phyloP scores from a whole-genome alignment of 2,329 filamentous ascomycete genomes.

The Parastagonospora nodorum region DNA sequence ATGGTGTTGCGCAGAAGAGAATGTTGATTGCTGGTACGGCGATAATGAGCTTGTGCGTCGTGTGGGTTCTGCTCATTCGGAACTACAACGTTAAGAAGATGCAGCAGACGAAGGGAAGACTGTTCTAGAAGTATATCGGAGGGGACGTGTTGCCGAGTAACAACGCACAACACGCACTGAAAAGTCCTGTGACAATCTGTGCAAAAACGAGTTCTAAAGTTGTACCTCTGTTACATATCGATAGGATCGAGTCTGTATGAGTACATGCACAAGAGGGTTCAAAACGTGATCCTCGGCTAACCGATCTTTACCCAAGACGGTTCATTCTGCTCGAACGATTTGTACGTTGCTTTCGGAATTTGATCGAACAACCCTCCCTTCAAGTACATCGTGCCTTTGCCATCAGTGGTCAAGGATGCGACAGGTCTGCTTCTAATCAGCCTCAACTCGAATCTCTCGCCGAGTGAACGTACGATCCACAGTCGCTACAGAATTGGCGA shows the following conservation, averaged over 20 bases:
- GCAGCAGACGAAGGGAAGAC: slow-evolving; percentile 20
- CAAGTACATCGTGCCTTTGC: slow-evolving; percentile 24
- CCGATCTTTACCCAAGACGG: slow-evolving; percentile 29
- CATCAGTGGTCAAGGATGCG: slow-evolving; percentile 14
- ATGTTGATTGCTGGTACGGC: slow-evolving; percentile 52
- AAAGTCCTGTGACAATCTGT: too few relatives aligned
- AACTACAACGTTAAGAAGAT: slow-evolving; percentile 22
- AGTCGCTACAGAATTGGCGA: slow-evolving; percentile 36
- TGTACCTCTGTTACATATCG: too few relatives aligned
- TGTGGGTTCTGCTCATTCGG: slow-evolving; percentile 23
- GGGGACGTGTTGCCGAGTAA: too few relatives aligned
- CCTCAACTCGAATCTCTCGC: not conserved
- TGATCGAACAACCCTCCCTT: slow-evolving; percentile 36
- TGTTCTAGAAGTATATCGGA: slow-evolving; percentile 9
- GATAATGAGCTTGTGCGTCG: slow-evolving; percentile 17
- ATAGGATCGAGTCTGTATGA: too few relatives aligned
- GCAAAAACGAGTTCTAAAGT: too few relatives aligned
- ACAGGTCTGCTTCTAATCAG: slow-evolving; percentile 26
- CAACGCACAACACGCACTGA: too few relatives aligned
- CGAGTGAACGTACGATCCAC: slow-evolving; percentile 25
- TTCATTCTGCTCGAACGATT: slow-evolving; percentile 24
- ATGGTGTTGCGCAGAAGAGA: slow-evolving; percentile 51
- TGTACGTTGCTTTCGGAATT: slow-evolving; percentile 14
- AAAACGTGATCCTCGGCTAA: too few relatives aligned
- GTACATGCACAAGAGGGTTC: too few relatives aligned